Conservation (phyloP, 2,329 filamentous ascomycete species). For the Colletotrichum simmondsii region DNA sequence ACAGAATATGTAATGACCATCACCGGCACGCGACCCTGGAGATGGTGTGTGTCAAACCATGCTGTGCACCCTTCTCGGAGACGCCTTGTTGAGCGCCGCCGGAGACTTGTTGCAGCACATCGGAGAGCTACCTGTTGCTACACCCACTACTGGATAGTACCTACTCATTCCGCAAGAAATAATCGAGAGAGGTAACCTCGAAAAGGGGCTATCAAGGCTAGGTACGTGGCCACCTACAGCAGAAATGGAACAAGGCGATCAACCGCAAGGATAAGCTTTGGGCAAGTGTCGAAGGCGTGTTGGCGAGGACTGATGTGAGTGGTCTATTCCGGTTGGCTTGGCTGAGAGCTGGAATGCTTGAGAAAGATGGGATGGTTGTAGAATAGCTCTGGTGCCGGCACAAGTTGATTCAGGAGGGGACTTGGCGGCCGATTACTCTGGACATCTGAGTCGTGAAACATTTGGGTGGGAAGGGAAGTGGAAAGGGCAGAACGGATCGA, state of each 20-base stretch:
- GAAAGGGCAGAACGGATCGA: conserved; percentile 28
- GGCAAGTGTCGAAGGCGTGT: conserved; percentile 23
- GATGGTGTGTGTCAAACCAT: conserved; percentile 30
- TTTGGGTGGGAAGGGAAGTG: conserved; percentile 24
- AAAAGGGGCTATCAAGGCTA: not conserved
- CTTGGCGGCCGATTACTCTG: conserved; percentile 23
- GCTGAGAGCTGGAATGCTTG: conserved; percentile 31
- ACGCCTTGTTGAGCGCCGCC: conserved; percentile 19
- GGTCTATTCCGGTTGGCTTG: conserved; percentile 21
- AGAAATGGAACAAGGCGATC: not conserved
- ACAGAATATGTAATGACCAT: conserved; percentile 19
- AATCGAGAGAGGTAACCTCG: not conserved
- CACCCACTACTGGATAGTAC: not conserved
- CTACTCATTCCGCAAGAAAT: not conserved
- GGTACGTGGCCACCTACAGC: not conserved
- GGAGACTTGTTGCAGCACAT: conserved; percentile 12
- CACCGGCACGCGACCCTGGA: conserved; percentile 15
- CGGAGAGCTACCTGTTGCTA: not conserved
- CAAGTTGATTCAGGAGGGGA: conserved; percentile 22
- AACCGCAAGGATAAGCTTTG: conserved; percentile 24
- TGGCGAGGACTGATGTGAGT: conserved; percentile 24
- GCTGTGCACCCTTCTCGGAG: conserved; percentile 11
- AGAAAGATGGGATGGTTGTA: conserved; percentile 25
- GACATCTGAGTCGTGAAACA: conserved; percentile 29
- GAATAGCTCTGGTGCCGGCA: conserved; percentile 10